Percentiles rank a stretch among this genome's conserved stretches.
Conservation (phyloP, 495 filamentous ascomycete genomes). For the Xylaria castorea region DNA sequence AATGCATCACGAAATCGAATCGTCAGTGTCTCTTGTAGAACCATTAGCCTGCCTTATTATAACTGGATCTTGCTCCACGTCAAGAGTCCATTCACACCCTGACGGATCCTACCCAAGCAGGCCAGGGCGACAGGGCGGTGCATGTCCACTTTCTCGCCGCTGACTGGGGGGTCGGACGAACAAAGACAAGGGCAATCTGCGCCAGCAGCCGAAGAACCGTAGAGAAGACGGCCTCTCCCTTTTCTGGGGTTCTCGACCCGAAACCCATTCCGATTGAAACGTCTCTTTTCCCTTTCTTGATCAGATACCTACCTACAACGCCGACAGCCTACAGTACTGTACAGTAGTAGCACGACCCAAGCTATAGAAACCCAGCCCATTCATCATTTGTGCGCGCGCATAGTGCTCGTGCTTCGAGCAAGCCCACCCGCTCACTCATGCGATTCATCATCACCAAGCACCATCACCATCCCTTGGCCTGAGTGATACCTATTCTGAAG, state of each 20-base stretch:
- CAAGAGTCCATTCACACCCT: constrained; percentile 12
- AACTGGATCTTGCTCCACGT: constrained; percentile 24
- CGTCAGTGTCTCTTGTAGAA: constrained; percentile 10
- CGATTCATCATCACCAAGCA: constrained; percentile 21
- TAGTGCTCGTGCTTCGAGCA: constrained; percentile 13
- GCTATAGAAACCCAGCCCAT: not conserved
- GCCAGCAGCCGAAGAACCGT: constrained; percentile 24
- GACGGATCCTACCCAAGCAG: constrained; percentile 23
- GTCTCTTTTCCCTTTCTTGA: constrained; percentile 23
- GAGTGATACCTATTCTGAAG: not conserved
- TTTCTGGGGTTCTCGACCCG: constrained; percentile 10
- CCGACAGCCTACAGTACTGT: no score
- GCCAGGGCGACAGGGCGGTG: constrained; percentile 16
- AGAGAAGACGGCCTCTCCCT: constrained; percentile 24
- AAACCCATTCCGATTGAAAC: constrained; percentile 19
- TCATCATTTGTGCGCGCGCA: not conserved
- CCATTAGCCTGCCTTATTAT: constrained; percentile 11
- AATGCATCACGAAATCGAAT: constrained; percentile 10
- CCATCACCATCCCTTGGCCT: not conserved
- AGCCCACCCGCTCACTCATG: constrained; percentile 15
- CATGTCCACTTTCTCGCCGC: constrained; percentile 21
- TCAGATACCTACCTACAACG: constrained; percentile 14
- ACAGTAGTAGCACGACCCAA: constrained; percentile 1
- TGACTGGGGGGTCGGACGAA: constrained; percentile 23
- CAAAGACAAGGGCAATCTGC: constrained; percentile 25